Evolutionary conservation across 441 rosid genomes (phyloP).

Genomic region (Pelargonium cotyledonis): DNA sequence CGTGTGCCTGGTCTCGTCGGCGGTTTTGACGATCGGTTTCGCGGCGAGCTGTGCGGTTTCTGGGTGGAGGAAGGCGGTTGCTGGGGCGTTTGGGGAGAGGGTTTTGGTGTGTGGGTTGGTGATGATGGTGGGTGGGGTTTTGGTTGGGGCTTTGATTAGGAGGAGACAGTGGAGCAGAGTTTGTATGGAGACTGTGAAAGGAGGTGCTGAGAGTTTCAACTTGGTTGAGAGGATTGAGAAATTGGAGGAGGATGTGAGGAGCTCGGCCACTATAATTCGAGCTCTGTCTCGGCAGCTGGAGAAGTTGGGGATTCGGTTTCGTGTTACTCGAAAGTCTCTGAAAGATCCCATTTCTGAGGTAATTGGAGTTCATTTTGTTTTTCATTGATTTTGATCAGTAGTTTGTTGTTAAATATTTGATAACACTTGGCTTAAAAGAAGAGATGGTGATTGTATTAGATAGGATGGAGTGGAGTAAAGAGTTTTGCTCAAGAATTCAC

Average conservation of each 20-base stretch:
- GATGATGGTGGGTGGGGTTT: slow-evolving; percentile 46
- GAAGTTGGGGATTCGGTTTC: slow-evolving; percentile 78
- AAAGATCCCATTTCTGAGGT: slow-evolving; percentile 83
- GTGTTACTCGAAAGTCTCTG: slow-evolving; percentile 60
- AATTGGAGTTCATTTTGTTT: slow-evolving; percentile 10
- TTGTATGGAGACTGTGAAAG: slow-evolving; percentile 35
- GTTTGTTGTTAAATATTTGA: neutral
- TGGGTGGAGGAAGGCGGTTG: slow-evolving; percentile 25
- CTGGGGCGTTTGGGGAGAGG: slow-evolving; percentile 46
- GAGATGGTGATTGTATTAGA: no score
- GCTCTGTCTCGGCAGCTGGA: slow-evolving; percentile 76
- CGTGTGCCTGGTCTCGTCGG: slow-evolving; percentile 54
- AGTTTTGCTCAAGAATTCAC: no score
- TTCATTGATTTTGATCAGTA: neutral
- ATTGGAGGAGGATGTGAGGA: slow-evolving; percentile 75
- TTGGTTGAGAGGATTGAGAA: slow-evolving; percentile 63
- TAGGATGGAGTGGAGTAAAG: no score
- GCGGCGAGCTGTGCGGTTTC: slow-evolving; percentile 39
- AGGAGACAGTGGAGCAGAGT: slow-evolving; percentile 61
- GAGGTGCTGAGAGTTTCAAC: slow-evolving; percentile 33
- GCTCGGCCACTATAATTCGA: slow-evolving; percentile 46
- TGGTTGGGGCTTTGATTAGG: slow-evolving; percentile 55
- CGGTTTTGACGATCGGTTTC: slow-evolving; percentile 36
- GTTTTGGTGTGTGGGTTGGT: slow-evolving; percentile 45
- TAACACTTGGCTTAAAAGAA: no score